Conservation (phyloP, 2,329 filamentous ascomycete species). For the Aspergillus jensenii region DNA sequence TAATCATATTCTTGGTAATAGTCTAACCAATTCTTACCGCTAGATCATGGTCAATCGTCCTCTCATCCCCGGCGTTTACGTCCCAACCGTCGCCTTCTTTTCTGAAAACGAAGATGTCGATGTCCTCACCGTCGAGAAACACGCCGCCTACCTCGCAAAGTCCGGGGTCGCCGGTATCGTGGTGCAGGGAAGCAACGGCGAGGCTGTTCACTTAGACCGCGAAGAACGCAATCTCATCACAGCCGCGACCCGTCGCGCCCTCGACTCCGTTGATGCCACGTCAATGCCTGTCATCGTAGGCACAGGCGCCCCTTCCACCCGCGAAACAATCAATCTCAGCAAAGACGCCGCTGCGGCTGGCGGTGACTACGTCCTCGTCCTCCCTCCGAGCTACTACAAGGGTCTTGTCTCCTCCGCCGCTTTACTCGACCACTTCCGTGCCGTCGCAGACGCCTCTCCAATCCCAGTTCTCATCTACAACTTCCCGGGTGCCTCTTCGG, state of each 20-base stretch:
- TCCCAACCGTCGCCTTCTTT: constrained; percentile 75
- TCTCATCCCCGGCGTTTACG: constrained; percentile 60
- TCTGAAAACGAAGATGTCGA: constrained; percentile 67
- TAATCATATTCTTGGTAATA: background rate
- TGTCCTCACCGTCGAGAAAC: constrained; percentile 56
- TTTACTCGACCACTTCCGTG: constrained; percentile 63
- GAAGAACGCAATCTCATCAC: constrained; percentile 70
- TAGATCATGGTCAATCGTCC: constrained; percentile 26
- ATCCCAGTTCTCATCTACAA: constrained; percentile 72
- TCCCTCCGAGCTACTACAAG: constrained; percentile 76
- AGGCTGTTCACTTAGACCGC: constrained; percentile 75
- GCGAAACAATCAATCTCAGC: constrained; percentile 70
- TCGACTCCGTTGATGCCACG: constrained; percentile 65
- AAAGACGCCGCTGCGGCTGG: constrained; percentile 67
- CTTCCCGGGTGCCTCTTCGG: constrained; percentile 66
- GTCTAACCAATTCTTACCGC: background rate
- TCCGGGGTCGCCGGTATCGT: constrained; percentile 72
- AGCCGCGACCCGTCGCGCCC: constrained; percentile 65
- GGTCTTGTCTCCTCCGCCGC: constrained; percentile 62
- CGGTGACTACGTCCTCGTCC: constrained; percentile 72
- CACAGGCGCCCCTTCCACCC: constrained; percentile 70
- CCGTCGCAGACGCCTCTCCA: constrained; percentile 60
- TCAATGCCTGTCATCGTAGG: constrained; percentile 73
- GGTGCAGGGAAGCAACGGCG: constrained; percentile 78
- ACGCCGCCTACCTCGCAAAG: constrained; percentile 67